Evolutionary conservation across 1,139 yeast genomes (phyloP), one percentile per base, ranked within the genome.

Genomic region (Geotrichum armillariae): DNA sequence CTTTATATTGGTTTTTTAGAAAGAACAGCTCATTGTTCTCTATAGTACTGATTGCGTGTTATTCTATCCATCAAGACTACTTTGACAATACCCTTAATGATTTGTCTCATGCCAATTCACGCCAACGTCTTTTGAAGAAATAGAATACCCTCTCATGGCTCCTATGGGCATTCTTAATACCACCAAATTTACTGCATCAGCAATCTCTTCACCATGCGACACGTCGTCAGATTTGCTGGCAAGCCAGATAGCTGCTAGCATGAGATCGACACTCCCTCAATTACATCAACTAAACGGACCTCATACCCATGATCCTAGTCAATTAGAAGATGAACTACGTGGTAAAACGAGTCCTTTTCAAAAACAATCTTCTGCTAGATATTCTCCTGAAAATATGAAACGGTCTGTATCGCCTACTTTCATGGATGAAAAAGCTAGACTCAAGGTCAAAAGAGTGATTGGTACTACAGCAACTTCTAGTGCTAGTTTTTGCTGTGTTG

Each of bases 381-480:
- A 25, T 11, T 25, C 29, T 7, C 29, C 29, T 7, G 29, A 25
- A 25, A 25, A 7, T 6, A 7, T 25, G 11, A 25, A 25, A 25
- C 6, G 29, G 11, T 25, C 29, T 25, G 29, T 25, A 25, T 7
- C 29, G 9, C 29, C 33, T 14, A 16, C 42, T 12, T 41, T 31
- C 29, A 29, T 20, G 20, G 45, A 34, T 27, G 45, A 41, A 21
- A 41, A 41, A 17, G 38, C 38, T n/a, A 16, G 45, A 6, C 33
- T 46, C 18, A 33, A 21, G 41, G 54, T 52, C 25, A 43, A 50
- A 20, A 46, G 66, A 40, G 71, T 73, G 16, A 70, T 69, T 47
- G 78, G 79, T 1, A 70, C 77, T 0, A 71, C 76, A 1, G 71
- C 76, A 0, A 63, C 62, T n/a, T 61, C 66, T 4, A 61, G 64